Conservation (phyloP, 257 asterid genomes). For the Solanum lignicaule region DNA sequence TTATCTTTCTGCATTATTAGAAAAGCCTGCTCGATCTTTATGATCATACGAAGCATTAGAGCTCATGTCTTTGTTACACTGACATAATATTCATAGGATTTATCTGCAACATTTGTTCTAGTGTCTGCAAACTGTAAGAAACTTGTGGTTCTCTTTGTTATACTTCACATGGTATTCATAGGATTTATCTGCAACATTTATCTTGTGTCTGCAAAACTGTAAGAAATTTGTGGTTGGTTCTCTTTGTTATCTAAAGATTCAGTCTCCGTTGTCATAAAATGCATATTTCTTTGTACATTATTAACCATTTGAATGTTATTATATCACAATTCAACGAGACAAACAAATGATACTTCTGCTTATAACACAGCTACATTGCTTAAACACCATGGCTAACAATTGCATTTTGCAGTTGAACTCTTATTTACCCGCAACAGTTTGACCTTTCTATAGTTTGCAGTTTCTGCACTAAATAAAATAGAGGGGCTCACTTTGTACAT, state of each 20-base stretch:
- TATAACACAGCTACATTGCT: background rate
- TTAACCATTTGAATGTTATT: background rate
- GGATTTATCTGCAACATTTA: background rate
- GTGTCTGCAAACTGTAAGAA: background rate
- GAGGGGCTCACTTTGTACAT: background rate
- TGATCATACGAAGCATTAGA: constrained; percentile 4
- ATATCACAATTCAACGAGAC: background rate
- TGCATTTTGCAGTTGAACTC: background rate
- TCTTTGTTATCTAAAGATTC: background rate
- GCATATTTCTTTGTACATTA: background rate
- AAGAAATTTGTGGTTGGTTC: background rate
- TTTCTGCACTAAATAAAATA: background rate
- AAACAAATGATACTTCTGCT: background rate
- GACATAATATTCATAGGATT: background rate
- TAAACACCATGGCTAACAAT: background rate
- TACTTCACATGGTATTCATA: background rate
- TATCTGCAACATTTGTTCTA: background rate
- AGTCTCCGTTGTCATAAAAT: background rate
- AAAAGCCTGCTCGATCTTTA: constrained; percentile 78
- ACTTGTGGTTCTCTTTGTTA: background rate
- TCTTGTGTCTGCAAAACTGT: background rate
- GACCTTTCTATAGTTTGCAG: background rate
- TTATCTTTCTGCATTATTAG: constrained; percentile 71
- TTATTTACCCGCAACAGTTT: background rate
- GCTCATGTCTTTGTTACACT: background rate